Base-by-base conservation (phyloP, 176 grass and related monocot species). In the Triticum turgidum region DNA sequence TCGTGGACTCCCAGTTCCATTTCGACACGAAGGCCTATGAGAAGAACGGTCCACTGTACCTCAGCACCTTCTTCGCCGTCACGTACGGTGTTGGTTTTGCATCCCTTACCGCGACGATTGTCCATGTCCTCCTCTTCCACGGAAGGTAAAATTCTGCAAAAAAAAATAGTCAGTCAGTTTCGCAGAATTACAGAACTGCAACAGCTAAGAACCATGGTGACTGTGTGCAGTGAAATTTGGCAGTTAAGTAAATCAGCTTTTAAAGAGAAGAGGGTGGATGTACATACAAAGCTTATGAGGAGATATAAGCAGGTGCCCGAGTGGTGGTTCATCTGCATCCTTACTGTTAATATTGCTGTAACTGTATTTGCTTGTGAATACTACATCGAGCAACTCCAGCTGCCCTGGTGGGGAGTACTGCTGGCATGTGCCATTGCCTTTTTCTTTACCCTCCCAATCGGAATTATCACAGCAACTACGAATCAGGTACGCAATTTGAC, bases 351-450 rank as follows among this genome's bases (percentile, higher is more conserved):
- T 35, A 84, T 95, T 45, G 91, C 84, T 2, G 27, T 90, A 18
- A 95, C 93, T 4, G 77, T 98, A 61, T 98, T 95, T 81, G 86
- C 91, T 37, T 98, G 96, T 24, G 96, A 98, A 86, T 98, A 98
- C 84, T 95, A 98, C 75, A 94, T 94, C 11, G 93, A 98, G 13
- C 90, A 98, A 82, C 96, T 98, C 76, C 96, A 98, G 75, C 75
- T 98, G 41, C 96, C 96, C 14, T 98, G 96, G 96, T 98, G 96
- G 96, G 93, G 96, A 21, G 93, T 98, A n/a, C 65, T 98, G 37
- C 91, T 98, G 14, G 93, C 96, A 25, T 98, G 96, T 66, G 88
- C 80, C 37, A 62, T 98, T 15, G 96, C 96, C 3, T 81, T 95
- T 67, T 89, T 86, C 91, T 98, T 92, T 82, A 98, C 96, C 74